Evolutionary conservation across 2,329 filamentous ascomycete species (phyloP), one percentile per base, ranked within the genome.

Genomic region (Furcasterigmium furcatum): DNA sequence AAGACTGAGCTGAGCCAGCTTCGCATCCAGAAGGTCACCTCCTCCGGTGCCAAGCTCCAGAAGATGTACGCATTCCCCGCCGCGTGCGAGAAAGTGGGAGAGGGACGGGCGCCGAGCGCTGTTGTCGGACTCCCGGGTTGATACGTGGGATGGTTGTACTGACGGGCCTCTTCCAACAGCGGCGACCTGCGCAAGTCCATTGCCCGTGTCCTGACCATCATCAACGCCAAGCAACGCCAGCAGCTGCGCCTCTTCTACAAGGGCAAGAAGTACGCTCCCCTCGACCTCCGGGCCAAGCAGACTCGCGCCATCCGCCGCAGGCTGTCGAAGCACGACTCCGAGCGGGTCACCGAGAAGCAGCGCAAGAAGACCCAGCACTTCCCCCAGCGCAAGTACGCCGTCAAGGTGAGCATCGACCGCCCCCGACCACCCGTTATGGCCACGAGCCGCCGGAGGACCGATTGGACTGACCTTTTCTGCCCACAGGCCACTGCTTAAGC

Each of bases 141-240:
- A 27, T 7, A n/a, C 8, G 36, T 46, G 34, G 46, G 16, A 14
- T 38, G 30, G 9, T 16, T 44, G 44, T 39, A 35, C 49, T 51
- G 47, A 51, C 49, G 16, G 27, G 21, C 42, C 34, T 39, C 19
- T 10, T 24, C 24, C 27, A 59, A 61, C 64, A 96, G 91, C 78
- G 90, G 96, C 82, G 95, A 99, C 74, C 83, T 99, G 73, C 91
- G 94, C 82, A 99, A 99, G 85, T 96, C 91, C 59, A 96, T 99
- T 76, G 95, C 94, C 69, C 91, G 92, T 70, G 89, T 96, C 76
- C 86, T 99, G 66, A 99, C 94, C 74, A 84, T 99, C 80, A 96
- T 99, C 86, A 99, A 97, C 84, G 87, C 91, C 77, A 97, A 95
- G 85, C 94, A 99, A 82, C 88, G 95, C 73, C 82, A 90, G 60